Base-by-base conservation (phyloP, 352 stramenopile genomes). In the Globisporangium lucens region DNA sequence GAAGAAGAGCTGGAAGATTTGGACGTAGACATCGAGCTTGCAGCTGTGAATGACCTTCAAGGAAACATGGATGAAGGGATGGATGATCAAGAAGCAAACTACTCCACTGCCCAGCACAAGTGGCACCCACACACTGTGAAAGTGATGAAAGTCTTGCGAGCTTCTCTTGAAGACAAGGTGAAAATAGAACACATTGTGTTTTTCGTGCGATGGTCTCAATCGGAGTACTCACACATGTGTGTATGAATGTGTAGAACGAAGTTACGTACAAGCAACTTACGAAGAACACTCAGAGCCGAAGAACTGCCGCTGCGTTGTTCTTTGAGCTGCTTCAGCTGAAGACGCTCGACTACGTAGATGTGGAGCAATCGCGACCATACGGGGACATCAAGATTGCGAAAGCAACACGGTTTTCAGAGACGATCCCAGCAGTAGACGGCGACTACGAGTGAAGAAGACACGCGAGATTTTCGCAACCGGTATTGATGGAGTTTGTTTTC, bases 111-210 rank as follows among this genome's bases (percentile, higher is more conserved):
- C 5, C 84, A 93, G 56, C 90, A 98, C 78, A 98, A 99, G 71
- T 99, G 97, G 97, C 97, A 99, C 79, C 97, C 97, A 43, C 95
- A 99, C 76, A 99, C 97, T 1, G 86, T 98, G 61, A 98, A 98
- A 71, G 96, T 99, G 62, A 94, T 94, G 81, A 90, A 92, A 49
- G 85, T 95, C n/a, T 46, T 96, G 72, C 81, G 84, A 12, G 78
- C 84, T 59, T 89, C 89, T 8, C 72, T 96, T 15, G 65, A 86
- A 17, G 70, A 94, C 59, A 93, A 96, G 71, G 78, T 86, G 57
- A 55, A 61, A 36, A 24, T 24, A 2, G 46, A 22, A 6, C n/a
- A 35, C 8, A 9, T 43, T 9, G 30, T 63, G 6, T 49, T 61
- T 1, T 60, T 15, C 27, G 64, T 66, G 9, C 30, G 15, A 29